Percentiles rank a stretch among this genome's conserved stretches.
These are phyloP conservation scores for Punica granatum DNA, from an alignment of 345 rosid species.

Conservation along the genomic window DNA sequence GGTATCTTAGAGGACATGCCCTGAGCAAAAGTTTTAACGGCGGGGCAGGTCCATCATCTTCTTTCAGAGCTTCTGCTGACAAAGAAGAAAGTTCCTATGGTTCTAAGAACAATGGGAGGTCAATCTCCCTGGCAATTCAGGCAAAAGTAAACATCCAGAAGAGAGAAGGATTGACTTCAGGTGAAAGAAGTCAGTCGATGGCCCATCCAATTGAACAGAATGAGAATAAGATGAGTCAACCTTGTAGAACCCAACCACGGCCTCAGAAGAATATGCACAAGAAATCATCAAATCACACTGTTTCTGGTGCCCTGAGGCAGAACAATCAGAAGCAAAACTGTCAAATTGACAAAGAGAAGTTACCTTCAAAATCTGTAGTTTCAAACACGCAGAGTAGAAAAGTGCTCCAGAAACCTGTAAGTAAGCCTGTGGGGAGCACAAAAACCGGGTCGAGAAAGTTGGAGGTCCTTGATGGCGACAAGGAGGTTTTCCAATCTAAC, in stretches of 20 bases:
- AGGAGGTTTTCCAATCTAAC: slow-evolving; percentile 27
- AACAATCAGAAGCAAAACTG: slow-evolving; percentile 88
- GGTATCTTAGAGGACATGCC: slow-evolving; percentile 55
- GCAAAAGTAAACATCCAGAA: slow-evolving; percentile 74
- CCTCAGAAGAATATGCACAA: slow-evolving; percentile 42
- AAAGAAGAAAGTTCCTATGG: slow-evolving; percentile 42
- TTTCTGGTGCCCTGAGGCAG: slow-evolving; percentile 65
- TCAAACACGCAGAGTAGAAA: slow-evolving; percentile 37
- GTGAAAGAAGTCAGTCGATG: slow-evolving; percentile 19
- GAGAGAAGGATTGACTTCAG: slow-evolving; percentile 48
- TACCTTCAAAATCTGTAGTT: slow-evolving; percentile 27
- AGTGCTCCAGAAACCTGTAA: slow-evolving; percentile 12
- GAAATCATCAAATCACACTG: slow-evolving; percentile 30
- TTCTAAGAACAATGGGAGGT: slow-evolving; percentile 48
- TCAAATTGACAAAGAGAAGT: slow-evolving; percentile 33
- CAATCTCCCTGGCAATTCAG: slow-evolving; percentile 84
- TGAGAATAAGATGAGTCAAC: slow-evolving; percentile 45
- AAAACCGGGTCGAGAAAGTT: slow-evolving; percentile 54
- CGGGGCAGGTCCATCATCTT: slow-evolving; percentile 30
- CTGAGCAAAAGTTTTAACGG: slow-evolving; percentile 67
- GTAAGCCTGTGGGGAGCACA: slow-evolving; percentile 29
- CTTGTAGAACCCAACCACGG: slow-evolving; percentile 49
- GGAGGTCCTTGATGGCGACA: slow-evolving; percentile 29
- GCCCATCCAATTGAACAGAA: slow-evolving; percentile 38
- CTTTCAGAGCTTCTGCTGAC: slow-evolving; percentile 27